A percentile compares a stretch with the other conserved stretches of the same genome.
phyloP scores from a whole-genome alignment of 805 yeast genomes.

The Barnettozyma pratensis region DNA sequence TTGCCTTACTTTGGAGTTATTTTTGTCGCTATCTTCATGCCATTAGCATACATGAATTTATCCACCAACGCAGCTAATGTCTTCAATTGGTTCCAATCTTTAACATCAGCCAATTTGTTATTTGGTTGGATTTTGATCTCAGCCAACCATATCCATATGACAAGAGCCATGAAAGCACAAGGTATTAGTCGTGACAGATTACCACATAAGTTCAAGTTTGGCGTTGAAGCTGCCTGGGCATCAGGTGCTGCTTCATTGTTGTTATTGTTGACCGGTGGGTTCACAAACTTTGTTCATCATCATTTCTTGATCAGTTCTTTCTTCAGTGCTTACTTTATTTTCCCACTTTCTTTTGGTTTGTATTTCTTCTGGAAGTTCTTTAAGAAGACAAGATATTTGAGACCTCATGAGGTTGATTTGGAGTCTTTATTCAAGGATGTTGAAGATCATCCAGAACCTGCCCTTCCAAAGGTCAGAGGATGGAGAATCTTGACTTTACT shows the following conservation, averaged over 20 bases:
- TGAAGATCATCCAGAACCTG: slow-evolving; percentile 28
- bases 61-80: slow-evolving; percentile 26
- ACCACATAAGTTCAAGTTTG: slow-evolving; percentile 14
- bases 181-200: slow-evolving; percentile 19
- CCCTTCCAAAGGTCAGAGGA: slow-evolving; percentile 13
- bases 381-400: slow-evolving; percentile 29
- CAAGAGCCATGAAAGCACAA: slow-evolving; percentile 37
- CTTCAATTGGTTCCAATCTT: slow-evolving; percentile 31
- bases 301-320: slow-evolving; percentile 19
- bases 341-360: slow-evolving; percentile 28
- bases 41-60: slow-evolving; percentile 33
- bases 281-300: slow-evolving; percentile 30
- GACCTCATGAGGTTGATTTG: slow-evolving; percentile 38
- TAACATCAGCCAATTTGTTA: slow-evolving; percentile 29
- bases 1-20: slow-evolving; percentile 26
- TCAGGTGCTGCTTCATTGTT: slow-evolving; percentile 25
- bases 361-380: slow-evolving; percentile 30
- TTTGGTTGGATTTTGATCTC: slow-evolving; percentile 30
- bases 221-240: slow-evolving; percentile 29
- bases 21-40: slow-evolving; percentile 25
- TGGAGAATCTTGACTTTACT: slow-evolving; percentile 17
- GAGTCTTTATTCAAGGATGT: slow-evolving; percentile 28
- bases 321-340: slow-evolving; percentile 16
- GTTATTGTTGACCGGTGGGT: slow-evolving; percentile 33
- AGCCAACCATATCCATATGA: slow-evolving; percentile 27